Percentiles rank a stretch among this genome's conserved stretches.
These are phyloP conservation scores for Globisporangium spinosum DNA, from an alignment of 352 stramenopile genomes.

Conservation along the genomic window DNA sequence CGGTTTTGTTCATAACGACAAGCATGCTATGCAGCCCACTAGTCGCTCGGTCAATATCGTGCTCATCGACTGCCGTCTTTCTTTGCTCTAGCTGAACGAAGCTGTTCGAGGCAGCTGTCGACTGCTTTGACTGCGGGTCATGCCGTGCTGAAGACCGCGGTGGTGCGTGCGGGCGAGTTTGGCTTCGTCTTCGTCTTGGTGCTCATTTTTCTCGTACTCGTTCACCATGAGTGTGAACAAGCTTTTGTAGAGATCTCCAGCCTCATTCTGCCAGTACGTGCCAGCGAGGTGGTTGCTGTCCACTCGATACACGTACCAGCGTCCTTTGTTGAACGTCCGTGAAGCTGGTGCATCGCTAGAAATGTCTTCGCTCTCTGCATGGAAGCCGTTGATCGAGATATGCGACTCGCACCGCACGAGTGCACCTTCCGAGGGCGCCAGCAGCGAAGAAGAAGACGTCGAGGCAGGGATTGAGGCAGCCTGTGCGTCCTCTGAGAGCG, in stretches of 20 bases:
- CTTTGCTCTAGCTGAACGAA: constrained; percentile 9
- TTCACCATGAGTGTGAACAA: constrained; percentile 64
- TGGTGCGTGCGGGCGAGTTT: background rate
- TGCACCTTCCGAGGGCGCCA: constrained; percentile 8
- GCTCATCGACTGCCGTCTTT: background rate
- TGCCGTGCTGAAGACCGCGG: background rate
- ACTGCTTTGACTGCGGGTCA: constrained; percentile 7
- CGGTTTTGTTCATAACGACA: background rate
- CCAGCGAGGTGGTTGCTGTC: constrained; percentile 71
- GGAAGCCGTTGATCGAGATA: constrained; percentile 70
- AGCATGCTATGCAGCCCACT: background rate
- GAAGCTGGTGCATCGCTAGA: constrained; percentile 18
- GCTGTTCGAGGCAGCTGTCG: constrained; percentile 7
- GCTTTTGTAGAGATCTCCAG: constrained; percentile 57
- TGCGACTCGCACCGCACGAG: constrained; percentile 57
- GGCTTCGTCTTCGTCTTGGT: background rate
- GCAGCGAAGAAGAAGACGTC: constrained; percentile 34
- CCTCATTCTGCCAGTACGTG: constrained; percentile 65
- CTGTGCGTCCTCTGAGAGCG: constrained; percentile 18
- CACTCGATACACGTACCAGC: constrained; percentile 80
- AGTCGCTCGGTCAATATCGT: background rate
- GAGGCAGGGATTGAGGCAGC: constrained; percentile 36
- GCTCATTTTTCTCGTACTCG: constrained; percentile 46
- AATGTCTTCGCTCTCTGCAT: constrained; percentile 27
- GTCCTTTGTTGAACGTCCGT: constrained; percentile 46